Evolutionary conservation across 495 filamentous ascomycete genomes (phyloP), one percentile per base, ranked within the genome.

Genomic region (Penicillium angulare): DNA sequence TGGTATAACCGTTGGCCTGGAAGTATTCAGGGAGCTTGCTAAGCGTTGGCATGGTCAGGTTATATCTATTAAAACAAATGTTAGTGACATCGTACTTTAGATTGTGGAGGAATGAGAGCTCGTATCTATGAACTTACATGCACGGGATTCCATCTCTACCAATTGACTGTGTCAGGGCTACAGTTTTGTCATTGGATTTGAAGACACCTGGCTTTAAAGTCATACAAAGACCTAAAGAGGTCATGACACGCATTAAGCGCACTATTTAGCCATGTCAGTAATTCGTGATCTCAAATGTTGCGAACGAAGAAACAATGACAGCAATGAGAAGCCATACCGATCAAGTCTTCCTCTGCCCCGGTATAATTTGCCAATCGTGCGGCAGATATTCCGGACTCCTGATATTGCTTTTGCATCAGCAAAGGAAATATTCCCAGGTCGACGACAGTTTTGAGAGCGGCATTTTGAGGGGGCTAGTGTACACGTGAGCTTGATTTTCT

Each of bases 401-500:
- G 44, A 21, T 63, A 39, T 16, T 46, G 43, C n/a, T 64, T 57
- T 8, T 59, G 48, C 18, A 65, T 43, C 3, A 74, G 52, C 16
- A 67, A 17, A 5, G 55, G 53, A 21, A 72, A 72, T 22, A 74
- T 61, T 2, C 57, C 56, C 38, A 74, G 41, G 31, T 71, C 71
- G 13, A 70, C 56, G 7, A 67, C 68, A 9, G 58, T 54, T 9
- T 68, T 64, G 20, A 74, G 56, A 1, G 71, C 67, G 5, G 68
- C 68, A 58, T 74, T 74, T 32, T 72, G 68, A 3, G 71, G 68
- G 15, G 71, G 68, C 71, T 74, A 31, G n/a, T 26, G n/a, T n/a
- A n/a, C n/a, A n/a, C n/a, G n/a, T n/a, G n/a, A n/a, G n/a, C n/a
- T 29, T 15, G 22, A 23, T 53, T 39, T 53, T 42, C 15, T 29